A percentile compares a stretch with the other conserved stretches of the same genome.
Conservation (phyloP, 2,329 filamentous ascomycete species). For the Calonectria honghensis region DNA sequence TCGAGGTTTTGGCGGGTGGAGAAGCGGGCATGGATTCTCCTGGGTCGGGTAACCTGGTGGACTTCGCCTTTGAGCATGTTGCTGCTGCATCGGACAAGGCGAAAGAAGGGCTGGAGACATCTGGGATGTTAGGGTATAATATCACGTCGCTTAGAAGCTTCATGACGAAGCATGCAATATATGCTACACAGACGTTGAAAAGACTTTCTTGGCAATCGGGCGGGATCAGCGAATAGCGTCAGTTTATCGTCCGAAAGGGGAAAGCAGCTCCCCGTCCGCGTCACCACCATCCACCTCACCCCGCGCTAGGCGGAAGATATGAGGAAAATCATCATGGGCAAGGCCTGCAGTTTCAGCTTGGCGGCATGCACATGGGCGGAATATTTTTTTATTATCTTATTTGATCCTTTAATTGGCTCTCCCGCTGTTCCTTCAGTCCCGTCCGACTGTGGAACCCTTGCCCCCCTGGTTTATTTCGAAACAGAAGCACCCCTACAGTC, state of each 20-base stretch:
- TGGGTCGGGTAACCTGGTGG: background rate
- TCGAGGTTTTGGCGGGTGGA: background rate
- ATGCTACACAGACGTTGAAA: constrained; percentile 9
- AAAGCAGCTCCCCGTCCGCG: constrained; percentile 4
- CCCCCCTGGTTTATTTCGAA: constrained; percentile 14
- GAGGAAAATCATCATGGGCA: constrained; percentile 11
- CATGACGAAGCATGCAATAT: constrained; percentile 22
- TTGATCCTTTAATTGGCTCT: background rate
- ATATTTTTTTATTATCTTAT: background rate
- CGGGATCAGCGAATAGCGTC: constrained; percentile 8
- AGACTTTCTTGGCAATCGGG: constrained; percentile 20
- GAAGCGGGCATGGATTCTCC: background rate
- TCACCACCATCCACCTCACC: background rate
- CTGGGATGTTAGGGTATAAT: constrained; percentile 1
- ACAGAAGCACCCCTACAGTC: constrained; percentile 15
- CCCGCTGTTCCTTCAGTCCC: background rate
- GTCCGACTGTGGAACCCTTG: background rate
- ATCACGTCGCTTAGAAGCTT: constrained; percentile 18
- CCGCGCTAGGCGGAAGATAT: background rate
- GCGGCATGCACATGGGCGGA: background rate
- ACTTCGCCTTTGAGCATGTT: background rate
- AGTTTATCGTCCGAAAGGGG: constrained; percentile 8
- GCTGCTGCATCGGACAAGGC: background rate
- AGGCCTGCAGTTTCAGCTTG: constrained; percentile 19
- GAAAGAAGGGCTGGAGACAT: background rate